Evolutionary conservation across 2,329 filamentous ascomycete genomes (phyloP).

Genomic region (Verticillium dahliae): DNA sequence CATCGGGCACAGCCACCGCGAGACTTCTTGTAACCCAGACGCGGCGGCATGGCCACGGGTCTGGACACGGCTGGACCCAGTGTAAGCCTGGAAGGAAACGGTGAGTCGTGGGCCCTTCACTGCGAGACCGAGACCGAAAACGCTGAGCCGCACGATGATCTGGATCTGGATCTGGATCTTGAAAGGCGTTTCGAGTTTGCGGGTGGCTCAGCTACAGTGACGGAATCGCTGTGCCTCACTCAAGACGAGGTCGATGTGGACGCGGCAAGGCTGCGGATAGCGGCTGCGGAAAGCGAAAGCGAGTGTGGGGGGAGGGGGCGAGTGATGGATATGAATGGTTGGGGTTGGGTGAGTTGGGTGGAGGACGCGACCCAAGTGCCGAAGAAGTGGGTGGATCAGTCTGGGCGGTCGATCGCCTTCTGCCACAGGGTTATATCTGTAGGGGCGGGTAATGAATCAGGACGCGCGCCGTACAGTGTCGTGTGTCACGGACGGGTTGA

Average conservation of each 20-base stretch:
- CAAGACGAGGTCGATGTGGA: not conserved
- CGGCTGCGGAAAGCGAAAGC: not conserved
- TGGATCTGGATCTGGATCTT: not conserved
- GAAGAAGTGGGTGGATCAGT: not conserved
- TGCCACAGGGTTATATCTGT: not conserved
- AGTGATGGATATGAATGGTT: not conserved
- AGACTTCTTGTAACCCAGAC: slow-evolving; percentile 27
- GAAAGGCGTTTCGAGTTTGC: not conserved
- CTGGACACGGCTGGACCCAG: not conserved
- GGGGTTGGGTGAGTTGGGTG: not conserved
- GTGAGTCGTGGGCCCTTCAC: not conserved
- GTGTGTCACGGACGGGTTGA: not conserved
- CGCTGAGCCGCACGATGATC: not conserved
- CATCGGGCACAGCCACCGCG: slow-evolving; percentile 26
- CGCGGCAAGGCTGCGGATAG: not conserved
- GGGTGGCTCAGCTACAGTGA: not conserved
- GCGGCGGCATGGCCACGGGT: slow-evolving; percentile 13
- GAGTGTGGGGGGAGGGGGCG: not conserved
- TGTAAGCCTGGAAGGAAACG: not conserved
- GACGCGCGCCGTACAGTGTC: too few relatives aligned
- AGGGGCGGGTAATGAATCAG: not conserved
- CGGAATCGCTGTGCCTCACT: not conserved
- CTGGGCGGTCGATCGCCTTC: not conserved
- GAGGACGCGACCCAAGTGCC: not conserved
- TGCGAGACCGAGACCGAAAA: not conserved